Evolutionary conservation across 805 yeast species (phyloP).

Genomic region (Kluyveromyces wickerhamii): DNA sequence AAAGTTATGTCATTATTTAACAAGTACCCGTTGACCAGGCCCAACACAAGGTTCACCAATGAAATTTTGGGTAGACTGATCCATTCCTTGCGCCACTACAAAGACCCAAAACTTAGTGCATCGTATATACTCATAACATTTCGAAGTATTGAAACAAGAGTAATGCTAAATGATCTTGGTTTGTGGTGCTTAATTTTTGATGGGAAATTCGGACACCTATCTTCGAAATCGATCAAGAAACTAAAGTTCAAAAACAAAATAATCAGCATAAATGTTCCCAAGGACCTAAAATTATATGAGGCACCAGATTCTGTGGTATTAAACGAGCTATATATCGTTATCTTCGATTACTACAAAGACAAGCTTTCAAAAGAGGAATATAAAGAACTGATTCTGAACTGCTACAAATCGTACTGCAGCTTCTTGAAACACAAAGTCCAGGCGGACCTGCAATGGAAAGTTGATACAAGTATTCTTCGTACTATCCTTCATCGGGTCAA

Average conservation of each 20-base stretch:
- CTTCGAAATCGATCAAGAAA: constrained; percentile 6
- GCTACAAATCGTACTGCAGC: constrained; percentile 14
- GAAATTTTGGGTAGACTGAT: constrained; percentile 17
- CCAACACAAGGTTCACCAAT: constrained; percentile 15
- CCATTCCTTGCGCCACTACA: constrained; percentile 17
- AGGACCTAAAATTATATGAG: constrained; percentile 4
- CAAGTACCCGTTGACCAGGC: constrained; percentile 6
- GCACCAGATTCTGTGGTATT: constrained; percentile 14
- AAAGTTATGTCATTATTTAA: constrained; percentile 14
- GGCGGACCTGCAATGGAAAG: constrained; percentile 7
- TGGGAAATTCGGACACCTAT: constrained; percentile 8
- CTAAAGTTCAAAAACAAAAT: constrained; percentile 4
- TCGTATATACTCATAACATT: constrained; percentile 19
- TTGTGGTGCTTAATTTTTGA: constrained; percentile 23
- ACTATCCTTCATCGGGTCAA: constrained; percentile 16
- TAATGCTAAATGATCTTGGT: constrained; percentile 23
- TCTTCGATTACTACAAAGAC: constrained; percentile 11
- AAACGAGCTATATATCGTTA: constrained; percentile 20
- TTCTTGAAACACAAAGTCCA: constrained; percentile 4
- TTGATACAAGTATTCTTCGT: constrained; percentile 19
- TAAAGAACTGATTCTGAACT: constrained; percentile 11
- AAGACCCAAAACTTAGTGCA: constrained; percentile 23
- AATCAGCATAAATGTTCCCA: constrained; percentile 11
- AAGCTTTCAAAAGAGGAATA: constrained; percentile 10
- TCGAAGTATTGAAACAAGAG: constrained; percentile 8